These are phyloP conservation scores for Buxus sempervirens DNA, from an alignment of 164 flowering plant genomes.

Conservation along the genomic window DNA sequence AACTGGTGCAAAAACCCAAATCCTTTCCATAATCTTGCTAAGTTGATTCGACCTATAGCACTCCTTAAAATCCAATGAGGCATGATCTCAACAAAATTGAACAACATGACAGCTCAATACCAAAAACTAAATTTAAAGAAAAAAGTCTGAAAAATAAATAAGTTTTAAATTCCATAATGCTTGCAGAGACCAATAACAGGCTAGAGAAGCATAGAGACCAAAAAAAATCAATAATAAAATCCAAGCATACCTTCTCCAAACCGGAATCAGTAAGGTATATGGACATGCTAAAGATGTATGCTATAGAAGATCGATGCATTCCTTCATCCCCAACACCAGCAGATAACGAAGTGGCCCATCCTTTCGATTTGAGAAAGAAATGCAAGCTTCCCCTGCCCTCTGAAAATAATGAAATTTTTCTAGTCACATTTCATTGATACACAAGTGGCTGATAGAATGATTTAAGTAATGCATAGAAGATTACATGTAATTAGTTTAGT, in stretches of 20 bases:
- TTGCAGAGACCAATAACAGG: neutral
- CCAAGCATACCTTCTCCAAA: constrained; percentile 64
- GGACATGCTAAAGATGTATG: constrained; percentile 77
- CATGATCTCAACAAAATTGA: too few relatives aligned
- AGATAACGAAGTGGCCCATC: constrained; percentile 89
- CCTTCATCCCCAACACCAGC: constrained; percentile 99
- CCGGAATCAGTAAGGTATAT: constrained; percentile 88
- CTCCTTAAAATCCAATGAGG: too few relatives aligned
- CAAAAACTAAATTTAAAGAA: too few relatives aligned
- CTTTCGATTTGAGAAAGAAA: constrained; percentile 72
- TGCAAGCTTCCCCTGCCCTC: constrained; percentile 96
- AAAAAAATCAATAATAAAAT: neutral
- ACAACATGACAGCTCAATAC: too few relatives aligned
- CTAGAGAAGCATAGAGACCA: neutral
- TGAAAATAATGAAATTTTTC: constrained; percentile 29
- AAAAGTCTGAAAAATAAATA: too few relatives aligned
- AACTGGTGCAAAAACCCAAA: too few relatives aligned
- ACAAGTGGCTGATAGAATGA: neutral
- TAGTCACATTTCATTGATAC: neutral
- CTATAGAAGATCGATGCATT: constrained; percentile 71
- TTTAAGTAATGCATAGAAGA: neutral
- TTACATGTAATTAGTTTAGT: neutral
- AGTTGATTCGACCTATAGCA: too few relatives aligned
- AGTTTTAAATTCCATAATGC: too few relatives aligned
- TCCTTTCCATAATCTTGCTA: too few relatives aligned